These are phyloP conservation scores for Phytopythium delawarense DNA, from an alignment of 352 stramenopile species.

Conservation along the genomic window DNA sequence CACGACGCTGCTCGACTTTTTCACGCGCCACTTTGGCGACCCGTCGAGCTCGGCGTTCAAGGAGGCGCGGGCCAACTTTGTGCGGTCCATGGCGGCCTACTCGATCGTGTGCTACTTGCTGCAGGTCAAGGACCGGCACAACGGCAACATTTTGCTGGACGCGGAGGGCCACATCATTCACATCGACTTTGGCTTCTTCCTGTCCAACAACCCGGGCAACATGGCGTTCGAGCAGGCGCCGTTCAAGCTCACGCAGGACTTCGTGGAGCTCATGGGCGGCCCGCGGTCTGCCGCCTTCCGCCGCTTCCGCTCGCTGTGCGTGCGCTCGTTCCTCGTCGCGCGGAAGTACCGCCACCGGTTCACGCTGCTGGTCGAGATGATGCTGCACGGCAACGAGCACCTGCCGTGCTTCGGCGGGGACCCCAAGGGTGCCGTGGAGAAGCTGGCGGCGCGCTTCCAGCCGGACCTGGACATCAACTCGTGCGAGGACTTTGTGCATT, in stretches of 20 bases:
- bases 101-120: conserved; percentile 96
- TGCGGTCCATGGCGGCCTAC: conserved; percentile 84
- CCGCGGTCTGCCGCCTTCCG: conserved; percentile 90
- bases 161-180: conserved; percentile 96
- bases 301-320: conserved; percentile 94
- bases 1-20: conserved; percentile 92
- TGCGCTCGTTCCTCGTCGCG: conserved; percentile 94
- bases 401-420: conserved; percentile 93
- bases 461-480: conserved; percentile 93
- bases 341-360: conserved; percentile 95
- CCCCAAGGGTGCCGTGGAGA: conserved; percentile 88
- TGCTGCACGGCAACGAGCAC: conserved; percentile 95
- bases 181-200: conserved; percentile 97
- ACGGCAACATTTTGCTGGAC: conserved; percentile 97
- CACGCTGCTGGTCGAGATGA: conserved; percentile 96
- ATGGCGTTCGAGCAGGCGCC: conserved; percentile 94
- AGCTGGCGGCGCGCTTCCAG: conserved; percentile 90
- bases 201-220: conserved; percentile 92
- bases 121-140: conserved; percentile 98
- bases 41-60: conserved; percentile 63
- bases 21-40: conserved; percentile 90
- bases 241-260: conserved; percentile 98
- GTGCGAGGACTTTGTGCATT: conserved; percentile 94
- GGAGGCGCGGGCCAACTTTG: conserved; percentile 83
- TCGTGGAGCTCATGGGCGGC: conserved; percentile 95